Percentiles rank a stretch among this genome's conserved stretches.
These are phyloP conservation scores for Vicia villosa DNA, from an alignment of 306 rosid genomes.

Conservation along the genomic window DNA sequence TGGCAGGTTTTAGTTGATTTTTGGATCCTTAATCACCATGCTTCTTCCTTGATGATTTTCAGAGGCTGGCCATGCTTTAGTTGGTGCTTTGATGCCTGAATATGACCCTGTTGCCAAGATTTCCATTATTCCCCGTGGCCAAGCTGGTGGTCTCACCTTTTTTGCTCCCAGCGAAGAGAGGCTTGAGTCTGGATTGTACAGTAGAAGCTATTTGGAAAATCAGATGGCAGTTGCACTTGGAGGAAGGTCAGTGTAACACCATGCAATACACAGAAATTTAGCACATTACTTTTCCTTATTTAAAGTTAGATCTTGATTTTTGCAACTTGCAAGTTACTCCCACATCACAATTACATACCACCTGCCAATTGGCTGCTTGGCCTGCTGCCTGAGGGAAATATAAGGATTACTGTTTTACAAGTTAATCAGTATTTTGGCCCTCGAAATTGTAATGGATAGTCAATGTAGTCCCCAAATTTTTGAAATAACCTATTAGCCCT, in stretches of 20 bases:
- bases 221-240: constrained; percentile 99
- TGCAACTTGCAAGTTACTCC: constrained; percentile 9
- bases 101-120: constrained; percentile 87
- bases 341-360: neutral
- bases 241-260: constrained; percentile 50
- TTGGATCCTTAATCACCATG: neutral
- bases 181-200: constrained; percentile 70
- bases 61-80: constrained; percentile 96
- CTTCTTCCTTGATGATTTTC: constrained; percentile 36
- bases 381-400: too few relatives aligned
- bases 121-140: constrained; percentile 93
- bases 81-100: constrained; percentile 60
- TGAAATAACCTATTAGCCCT: too few relatives aligned
- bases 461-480: too few relatives aligned
- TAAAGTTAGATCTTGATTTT: constrained; percentile 6
- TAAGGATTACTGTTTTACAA: neutral
- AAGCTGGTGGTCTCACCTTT: constrained; percentile 62
- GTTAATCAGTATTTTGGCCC: neutral
- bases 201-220: constrained; percentile 99
- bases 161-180: constrained; percentile 61
- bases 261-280: neutral
- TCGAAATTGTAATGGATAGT: too few relatives aligned
- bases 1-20: neutral
- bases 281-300: constrained; percentile 6
- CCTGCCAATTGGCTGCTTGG: too few relatives aligned